Percentiles rank a stretch among this genome's conserved stretches.
These are phyloP conservation scores for Elsinoe arachidis DNA, from an alignment of 2,329 filamentous ascomycete genomes.

Conservation along the genomic window DNA sequence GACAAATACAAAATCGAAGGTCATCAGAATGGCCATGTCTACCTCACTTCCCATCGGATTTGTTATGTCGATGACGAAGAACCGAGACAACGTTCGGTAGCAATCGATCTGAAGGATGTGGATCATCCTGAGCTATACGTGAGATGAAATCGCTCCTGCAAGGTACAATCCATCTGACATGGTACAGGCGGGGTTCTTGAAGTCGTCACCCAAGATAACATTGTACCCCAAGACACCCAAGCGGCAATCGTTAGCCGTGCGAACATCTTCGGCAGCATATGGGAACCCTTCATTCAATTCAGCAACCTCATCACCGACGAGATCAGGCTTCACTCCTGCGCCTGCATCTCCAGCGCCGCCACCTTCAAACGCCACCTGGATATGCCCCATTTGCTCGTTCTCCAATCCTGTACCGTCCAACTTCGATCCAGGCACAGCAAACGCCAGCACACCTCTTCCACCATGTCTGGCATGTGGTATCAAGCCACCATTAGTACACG, in stretches of 20 bases:
- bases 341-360: slow-evolving; percentile 39
- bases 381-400: slow-evolving; percentile 92
- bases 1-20: slow-evolving; percentile 93
- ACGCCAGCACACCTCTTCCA: slow-evolving; percentile 67
- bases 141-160: background rate
- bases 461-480: slow-evolving; percentile 92
- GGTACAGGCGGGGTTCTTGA: slow-evolving; percentile 73
- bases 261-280: slow-evolving; percentile 42
- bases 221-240: slow-evolving; percentile 74
- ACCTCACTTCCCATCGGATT: slow-evolving; percentile 87
- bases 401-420: slow-evolving; percentile 89
- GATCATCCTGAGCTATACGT: slow-evolving; percentile 87
- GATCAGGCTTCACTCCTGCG: slow-evolving; percentile 31
- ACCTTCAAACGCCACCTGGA: slow-evolving; percentile 66
- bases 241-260: slow-evolving; percentile 50
- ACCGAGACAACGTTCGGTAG: slow-evolving; percentile 73
- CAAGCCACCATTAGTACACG: slow-evolving; percentile 71
- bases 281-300: slow-evolving; percentile 38
- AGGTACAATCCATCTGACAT: slow-evolving; percentile 18
- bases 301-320: slow-evolving; percentile 39
- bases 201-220: slow-evolving; percentile 89
- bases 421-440: slow-evolving; percentile 79
- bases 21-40: slow-evolving; percentile 92
- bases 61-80: slow-evolving; percentile 91
- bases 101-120: slow-evolving; percentile 81